These are phyloP conservation scores for Fusarium devonianum DNA, from an alignment of 2,329 filamentous ascomycete species.

Conservation along the genomic window DNA sequence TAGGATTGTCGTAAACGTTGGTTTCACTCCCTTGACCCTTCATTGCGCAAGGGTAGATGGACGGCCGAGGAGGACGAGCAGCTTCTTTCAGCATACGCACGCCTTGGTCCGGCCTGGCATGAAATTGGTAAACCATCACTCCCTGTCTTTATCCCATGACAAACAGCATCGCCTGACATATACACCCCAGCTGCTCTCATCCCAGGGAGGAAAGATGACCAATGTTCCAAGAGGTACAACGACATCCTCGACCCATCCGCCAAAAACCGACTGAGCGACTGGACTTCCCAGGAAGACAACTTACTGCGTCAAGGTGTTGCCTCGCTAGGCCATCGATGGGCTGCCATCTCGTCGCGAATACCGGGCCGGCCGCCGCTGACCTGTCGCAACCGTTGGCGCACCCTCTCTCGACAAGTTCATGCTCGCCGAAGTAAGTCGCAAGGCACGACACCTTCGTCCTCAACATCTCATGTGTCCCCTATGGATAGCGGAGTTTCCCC, in stretches of 20 bases:
- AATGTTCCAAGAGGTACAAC: slow-evolving; percentile 34
- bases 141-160: too few relatives aligned
- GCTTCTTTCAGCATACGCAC: slow-evolving; percentile 40
- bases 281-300: slow-evolving; percentile 31
- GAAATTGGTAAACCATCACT: slow-evolving; percentile 31
- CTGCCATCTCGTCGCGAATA: slow-evolving; percentile 39
- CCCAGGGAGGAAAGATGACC: slow-evolving; percentile 42
- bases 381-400: slow-evolving; percentile 42
- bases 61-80: slow-evolving; percentile 42
- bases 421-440: slow-evolving; percentile 25
- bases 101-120: slow-evolving; percentile 39
- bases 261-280: slow-evolving; percentile 25
- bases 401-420: slow-evolving; percentile 24
- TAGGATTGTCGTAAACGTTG: slow-evolving; percentile 43
- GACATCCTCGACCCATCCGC: slow-evolving; percentile 33
- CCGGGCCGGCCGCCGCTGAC: slow-evolving; percentile 41
- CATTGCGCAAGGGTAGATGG: slow-evolving; percentile 41
- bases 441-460: slow-evolving; percentile 30
- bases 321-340: slow-evolving; percentile 35
- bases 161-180: neutral
- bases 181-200: slow-evolving; percentile 32
- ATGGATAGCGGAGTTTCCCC: slow-evolving; percentile 28
- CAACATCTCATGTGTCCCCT: slow-evolving; percentile 29
- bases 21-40: slow-evolving; percentile 44
- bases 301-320: slow-evolving; percentile 25